Evolutionary conservation across 129 eudicot species (phyloP).

Genomic region (Escallonia rubra): DNA sequence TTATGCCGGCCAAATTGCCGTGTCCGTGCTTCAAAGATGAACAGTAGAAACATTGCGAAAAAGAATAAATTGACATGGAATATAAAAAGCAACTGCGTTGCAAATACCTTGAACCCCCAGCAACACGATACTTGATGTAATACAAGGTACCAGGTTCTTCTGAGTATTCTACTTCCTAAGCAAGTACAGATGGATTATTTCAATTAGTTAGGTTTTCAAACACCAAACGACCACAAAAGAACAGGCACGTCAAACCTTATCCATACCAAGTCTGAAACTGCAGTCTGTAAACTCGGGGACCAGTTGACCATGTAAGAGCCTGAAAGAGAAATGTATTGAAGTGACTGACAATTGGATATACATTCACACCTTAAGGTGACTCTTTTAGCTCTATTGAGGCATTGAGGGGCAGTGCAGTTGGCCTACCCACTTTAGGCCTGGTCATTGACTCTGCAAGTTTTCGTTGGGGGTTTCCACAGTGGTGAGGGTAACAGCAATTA

Average conservation of each 20-base stretch:
- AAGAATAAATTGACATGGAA: neutral
- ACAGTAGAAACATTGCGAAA: too few relatives aligned
- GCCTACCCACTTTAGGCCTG: too few relatives aligned
- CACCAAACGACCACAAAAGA: slow-evolving; percentile 1
- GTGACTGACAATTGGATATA: neutral
- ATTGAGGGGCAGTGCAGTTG: too few relatives aligned
- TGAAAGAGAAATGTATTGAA: slow-evolving; percentile 30
- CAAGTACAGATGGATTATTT: slow-evolving; percentile 5
- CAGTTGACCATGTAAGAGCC: slow-evolving; percentile 99
- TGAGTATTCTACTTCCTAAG: slow-evolving; percentile 95
- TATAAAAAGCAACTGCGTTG: neutral
- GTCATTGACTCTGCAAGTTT: too few relatives aligned
- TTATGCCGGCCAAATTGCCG: too few relatives aligned
- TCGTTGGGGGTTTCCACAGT: too few relatives aligned
- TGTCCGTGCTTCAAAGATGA: too few relatives aligned
- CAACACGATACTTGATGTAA: slow-evolving; percentile 96
- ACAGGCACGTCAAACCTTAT: slow-evolving; percentile 3
- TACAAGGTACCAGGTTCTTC: slow-evolving; percentile 95
- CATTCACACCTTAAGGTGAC: too few relatives aligned
- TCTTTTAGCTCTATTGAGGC: too few relatives aligned
- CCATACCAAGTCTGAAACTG: slow-evolving; percentile 96
- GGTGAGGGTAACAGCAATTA: too few relatives aligned
- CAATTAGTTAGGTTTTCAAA: slow-evolving; percentile 1
- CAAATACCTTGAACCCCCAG: slow-evolving; percentile 89
- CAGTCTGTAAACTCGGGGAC: slow-evolving; percentile 97